A percentile compares a stretch with the other conserved stretches of the same genome.
These are phyloP conservation scores for Physcomitrellopsis africana DNA, from an alignment of 225 moss, liverwort and hornwort species.

Conservation along the genomic window DNA sequence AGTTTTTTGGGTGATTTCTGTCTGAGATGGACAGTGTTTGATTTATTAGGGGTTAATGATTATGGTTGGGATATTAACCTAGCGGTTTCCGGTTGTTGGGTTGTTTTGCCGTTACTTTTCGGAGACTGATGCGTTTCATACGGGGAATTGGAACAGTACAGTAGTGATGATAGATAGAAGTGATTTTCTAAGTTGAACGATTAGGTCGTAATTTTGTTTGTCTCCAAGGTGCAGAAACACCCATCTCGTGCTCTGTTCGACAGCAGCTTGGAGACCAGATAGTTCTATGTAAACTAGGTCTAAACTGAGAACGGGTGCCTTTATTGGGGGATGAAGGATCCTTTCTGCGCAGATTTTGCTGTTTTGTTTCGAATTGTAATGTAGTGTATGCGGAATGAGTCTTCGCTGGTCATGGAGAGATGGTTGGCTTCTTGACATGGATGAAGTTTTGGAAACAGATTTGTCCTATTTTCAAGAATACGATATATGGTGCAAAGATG, in stretches of 20 bases:
- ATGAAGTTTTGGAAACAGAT: constrained; percentile 42
- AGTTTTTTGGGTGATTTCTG: background rate
- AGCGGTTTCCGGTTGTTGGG: constrained; percentile 5
- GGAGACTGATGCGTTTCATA: background rate
- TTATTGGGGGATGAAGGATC: background rate
- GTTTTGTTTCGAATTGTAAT: constrained; percentile 5
- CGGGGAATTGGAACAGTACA: background rate
- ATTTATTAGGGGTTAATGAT: background rate
- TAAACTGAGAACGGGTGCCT: background rate
- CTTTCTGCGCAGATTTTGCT: constrained; percentile 9
- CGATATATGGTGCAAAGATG: constrained; percentile 62
- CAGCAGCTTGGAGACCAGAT: background rate
- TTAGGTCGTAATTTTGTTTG: constrained; percentile 10
- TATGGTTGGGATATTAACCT: constrained; percentile 15
- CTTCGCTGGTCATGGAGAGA: constrained; percentile 30
- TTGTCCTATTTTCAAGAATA: constrained; percentile 39
- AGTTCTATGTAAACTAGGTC: constrained; percentile 26
- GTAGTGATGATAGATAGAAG: background rate
- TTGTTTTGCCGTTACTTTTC: background rate
- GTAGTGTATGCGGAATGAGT: constrained; percentile 22
- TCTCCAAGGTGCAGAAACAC: background rate
- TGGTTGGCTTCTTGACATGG: constrained; percentile 39
- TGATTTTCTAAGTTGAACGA: background rate
- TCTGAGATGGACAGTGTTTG: background rate
- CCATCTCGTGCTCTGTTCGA: background rate